Percentiles rank a stretch among this genome's conserved stretches.
Conservation (phyloP, 495 filamentous ascomycete species). For the Aspergillus cavernicola region DNA sequence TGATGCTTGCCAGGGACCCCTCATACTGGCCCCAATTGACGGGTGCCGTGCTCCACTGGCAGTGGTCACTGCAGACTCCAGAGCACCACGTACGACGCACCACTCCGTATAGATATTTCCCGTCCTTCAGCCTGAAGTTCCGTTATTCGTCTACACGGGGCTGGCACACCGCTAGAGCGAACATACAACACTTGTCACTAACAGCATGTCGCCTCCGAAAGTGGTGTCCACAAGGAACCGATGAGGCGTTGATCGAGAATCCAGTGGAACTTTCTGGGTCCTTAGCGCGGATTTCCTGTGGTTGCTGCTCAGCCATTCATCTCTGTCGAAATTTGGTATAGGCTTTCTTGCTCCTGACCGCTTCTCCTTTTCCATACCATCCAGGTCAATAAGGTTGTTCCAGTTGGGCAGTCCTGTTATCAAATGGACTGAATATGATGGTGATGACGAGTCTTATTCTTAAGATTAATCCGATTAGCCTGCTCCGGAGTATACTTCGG, state of each 20-base stretch:
- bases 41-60: background rate
- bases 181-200: background rate
- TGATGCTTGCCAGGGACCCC: too few relatives aligned
- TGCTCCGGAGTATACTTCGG: background rate
- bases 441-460: background rate
- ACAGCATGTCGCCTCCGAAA: background rate
- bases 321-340: background rate
- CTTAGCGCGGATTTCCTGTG: background rate
- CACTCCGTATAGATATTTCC: background rate
- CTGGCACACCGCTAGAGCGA: conserved; percentile 14
- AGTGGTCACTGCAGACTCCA: background rate
- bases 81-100: conserved; percentile 3
- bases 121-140: background rate
- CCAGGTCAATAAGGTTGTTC: conserved; percentile 4
- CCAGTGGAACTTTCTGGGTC: conserved; percentile 3
- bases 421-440: conserved; percentile 1
- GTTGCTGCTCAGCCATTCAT: conserved; percentile 11
- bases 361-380: conserved; percentile 16
- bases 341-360: conserved; percentile 19
- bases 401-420: conserved; percentile 9
- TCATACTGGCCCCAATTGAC: background rate
- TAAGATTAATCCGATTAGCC: background rate
- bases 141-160: background rate
- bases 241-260: conserved; percentile 1
- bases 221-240: background rate